A percentile compares a stretch with the other conserved stretches of the same genome.
These are phyloP conservation scores for Malassezia sympodialis DNA, from an alignment of 1,284 basidiomycete species.

Conservation along the genomic window DNA sequence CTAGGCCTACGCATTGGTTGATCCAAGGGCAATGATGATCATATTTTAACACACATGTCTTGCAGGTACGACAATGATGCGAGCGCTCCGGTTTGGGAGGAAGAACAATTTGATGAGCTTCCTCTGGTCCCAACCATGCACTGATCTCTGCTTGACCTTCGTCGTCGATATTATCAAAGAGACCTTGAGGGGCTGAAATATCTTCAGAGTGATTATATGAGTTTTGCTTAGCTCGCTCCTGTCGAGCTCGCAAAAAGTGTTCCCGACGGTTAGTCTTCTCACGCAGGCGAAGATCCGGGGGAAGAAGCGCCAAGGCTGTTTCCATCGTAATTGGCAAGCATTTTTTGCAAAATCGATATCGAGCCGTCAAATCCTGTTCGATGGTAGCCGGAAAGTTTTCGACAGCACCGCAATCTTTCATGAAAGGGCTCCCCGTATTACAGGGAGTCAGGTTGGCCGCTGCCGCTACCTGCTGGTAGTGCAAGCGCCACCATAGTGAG, in stretches of 20 bases:
- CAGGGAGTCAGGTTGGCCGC: background rate
- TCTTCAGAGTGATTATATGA: background rate
- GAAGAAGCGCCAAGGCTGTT: constrained; percentile 31
- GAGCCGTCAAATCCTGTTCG: constrained; percentile 24
- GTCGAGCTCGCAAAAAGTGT: background rate
- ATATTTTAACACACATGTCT: constrained; percentile 80
- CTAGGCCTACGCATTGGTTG: constrained; percentile 84
- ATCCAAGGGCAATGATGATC: constrained; percentile 61
- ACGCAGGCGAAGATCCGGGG: constrained; percentile 36
- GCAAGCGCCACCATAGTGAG: constrained; percentile 30
- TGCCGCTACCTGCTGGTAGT: background rate
- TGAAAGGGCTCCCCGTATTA: background rate
- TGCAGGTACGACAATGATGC: constrained; percentile 90
- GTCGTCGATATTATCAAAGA: constrained; percentile 25
- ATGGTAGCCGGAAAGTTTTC: background rate
- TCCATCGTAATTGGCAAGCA: constrained; percentile 30
- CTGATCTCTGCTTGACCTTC: constrained; percentile 36
- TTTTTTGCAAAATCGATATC: constrained; percentile 42
- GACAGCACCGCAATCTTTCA: background rate
- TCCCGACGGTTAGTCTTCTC: constrained; percentile 26
- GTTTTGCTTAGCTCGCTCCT: background rate
- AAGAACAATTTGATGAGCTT: constrained; percentile 37
- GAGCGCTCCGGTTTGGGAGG: constrained; percentile 71
- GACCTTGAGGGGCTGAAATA: background rate
- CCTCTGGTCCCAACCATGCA: constrained; percentile 32